phyloP scores from a whole-genome alignment of 2,329 filamentous ascomycete species.

The Chaetomium globosum region DNA sequence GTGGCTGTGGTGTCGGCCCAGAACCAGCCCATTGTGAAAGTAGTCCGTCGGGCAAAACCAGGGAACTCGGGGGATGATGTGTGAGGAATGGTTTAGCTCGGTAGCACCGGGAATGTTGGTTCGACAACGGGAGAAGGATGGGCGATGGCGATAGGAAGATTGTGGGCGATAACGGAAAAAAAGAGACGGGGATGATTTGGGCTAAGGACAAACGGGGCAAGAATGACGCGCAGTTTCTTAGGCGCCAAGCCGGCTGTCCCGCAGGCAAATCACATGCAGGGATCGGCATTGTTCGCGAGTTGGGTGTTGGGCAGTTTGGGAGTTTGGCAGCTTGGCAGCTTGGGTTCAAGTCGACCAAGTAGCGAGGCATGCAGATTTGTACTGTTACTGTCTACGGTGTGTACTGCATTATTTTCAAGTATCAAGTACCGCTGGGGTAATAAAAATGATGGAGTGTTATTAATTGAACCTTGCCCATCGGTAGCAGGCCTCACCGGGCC shows the following conservation, averaged over 20 bases:
- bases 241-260: slow-evolving; percentile 23
- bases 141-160: background rate
- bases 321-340: background rate
- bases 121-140: background rate
- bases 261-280: background rate
- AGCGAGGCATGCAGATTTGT: background rate
- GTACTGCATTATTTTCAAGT: background rate
- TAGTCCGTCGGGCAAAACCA: background rate
- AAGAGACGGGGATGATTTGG: background rate
- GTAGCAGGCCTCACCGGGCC: background rate
- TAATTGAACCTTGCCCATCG: background rate
- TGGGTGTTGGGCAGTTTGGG: too few species aligned
- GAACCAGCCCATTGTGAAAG: slow-evolving; percentile 61
- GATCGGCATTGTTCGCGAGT: background rate
- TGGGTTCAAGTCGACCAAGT: background rate
- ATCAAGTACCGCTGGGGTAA: background rate
- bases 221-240: slow-evolving; percentile 29
- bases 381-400: background rate
- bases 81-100: background rate
- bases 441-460: background rate
- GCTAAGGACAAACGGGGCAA: slow-evolving; percentile 17
- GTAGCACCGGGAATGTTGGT: background rate
- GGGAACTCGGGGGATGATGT: background rate
- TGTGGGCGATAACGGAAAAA: slow-evolving; percentile 13
- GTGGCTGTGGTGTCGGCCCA: slow-evolving; percentile 56